These are phyloP conservation scores for Boeremia lycopersici DNA, from an alignment of 2,329 filamentous ascomycete species.

Conservation along the genomic window DNA sequence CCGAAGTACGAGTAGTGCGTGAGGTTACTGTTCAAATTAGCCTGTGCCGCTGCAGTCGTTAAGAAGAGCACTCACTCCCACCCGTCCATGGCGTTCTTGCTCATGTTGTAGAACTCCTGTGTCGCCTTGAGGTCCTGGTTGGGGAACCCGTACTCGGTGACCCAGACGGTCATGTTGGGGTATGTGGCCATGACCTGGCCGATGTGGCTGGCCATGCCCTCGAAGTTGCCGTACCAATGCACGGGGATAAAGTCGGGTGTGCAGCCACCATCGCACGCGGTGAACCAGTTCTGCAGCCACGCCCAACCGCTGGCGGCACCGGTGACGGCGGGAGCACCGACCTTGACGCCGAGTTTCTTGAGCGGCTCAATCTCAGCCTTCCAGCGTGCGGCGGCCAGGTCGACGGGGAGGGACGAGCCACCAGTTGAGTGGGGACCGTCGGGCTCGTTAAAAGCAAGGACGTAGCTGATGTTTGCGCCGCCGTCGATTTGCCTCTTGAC, in stretches of 20 bases:
- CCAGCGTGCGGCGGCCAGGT: slow-evolving; percentile 70
- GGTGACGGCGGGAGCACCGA: slow-evolving; percentile 74
- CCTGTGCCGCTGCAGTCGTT: neutral
- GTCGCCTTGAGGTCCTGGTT: slow-evolving; percentile 62
- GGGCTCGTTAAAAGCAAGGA: slow-evolving; percentile 82
- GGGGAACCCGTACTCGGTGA: slow-evolving; percentile 75
- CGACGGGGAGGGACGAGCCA: slow-evolving; percentile 67
- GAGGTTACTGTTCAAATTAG: slow-evolving; percentile 54
- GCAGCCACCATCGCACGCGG: slow-evolving; percentile 58
- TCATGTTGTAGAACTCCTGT: slow-evolving; percentile 71
- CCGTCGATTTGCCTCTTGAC: slow-evolving; percentile 62
- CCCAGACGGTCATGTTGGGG: slow-evolving; percentile 67
- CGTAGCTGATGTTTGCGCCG: slow-evolving; percentile 66
- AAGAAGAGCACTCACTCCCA: slow-evolving; percentile 52
- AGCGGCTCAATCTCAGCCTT: slow-evolving; percentile 74
- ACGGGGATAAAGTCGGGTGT: slow-evolving; percentile 58
- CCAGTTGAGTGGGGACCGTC: slow-evolving; percentile 63
- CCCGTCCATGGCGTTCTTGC: slow-evolving; percentile 69
- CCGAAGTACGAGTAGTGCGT: slow-evolving; percentile 78
- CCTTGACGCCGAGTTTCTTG: slow-evolving; percentile 64
- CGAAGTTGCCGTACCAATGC: slow-evolving; percentile 68
- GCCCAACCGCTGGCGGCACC: slow-evolving; percentile 64
- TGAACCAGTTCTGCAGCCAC: slow-evolving; percentile 72
- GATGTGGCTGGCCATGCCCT: slow-evolving; percentile 69
- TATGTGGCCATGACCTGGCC: slow-evolving; percentile 62